Conservation (phyloP, 2,329 filamentous ascomycete species). For the Colletotrichum destructivum region DNA sequence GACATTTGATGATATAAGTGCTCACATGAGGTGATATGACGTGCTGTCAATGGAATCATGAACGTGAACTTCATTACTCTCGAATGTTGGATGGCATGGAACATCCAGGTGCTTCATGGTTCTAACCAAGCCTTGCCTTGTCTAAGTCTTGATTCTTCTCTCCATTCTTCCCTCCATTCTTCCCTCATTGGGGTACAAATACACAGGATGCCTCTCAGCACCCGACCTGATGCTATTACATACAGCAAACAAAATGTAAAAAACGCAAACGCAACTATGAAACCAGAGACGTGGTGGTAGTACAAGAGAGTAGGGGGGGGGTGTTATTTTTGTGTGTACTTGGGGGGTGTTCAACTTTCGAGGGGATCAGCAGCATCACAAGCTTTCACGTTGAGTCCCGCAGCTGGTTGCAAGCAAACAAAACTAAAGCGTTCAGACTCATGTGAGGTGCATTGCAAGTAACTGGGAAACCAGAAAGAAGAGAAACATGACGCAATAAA, state of each 20-base stretch:
- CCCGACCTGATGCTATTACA: background rate
- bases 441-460: constrained; percentile 7
- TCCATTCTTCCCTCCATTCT: background rate
- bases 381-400: constrained; percentile 15
- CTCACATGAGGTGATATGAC: no score
- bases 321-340: background rate
- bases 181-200: background rate
- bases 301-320: constrained; percentile 4
- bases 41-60: no score
- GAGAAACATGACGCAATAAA: no score
- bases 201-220: background rate
- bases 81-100: no score
- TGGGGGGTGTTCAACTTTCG: background rate
- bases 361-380: constrained; percentile 6
- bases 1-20: no score
- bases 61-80: no score
- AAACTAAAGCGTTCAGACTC: constrained; percentile 31
- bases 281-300: background rate
- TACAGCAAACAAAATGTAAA: background rate
- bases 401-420: constrained; percentile 4
- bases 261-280: background rate
- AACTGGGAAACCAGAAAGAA: background rate
- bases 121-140: background rate
- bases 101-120: background rate
- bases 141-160: background rate